phyloP scores from a whole-genome alignment of 176 grass and related monocot genomes.

The Phyllostachys edulis region DNA sequence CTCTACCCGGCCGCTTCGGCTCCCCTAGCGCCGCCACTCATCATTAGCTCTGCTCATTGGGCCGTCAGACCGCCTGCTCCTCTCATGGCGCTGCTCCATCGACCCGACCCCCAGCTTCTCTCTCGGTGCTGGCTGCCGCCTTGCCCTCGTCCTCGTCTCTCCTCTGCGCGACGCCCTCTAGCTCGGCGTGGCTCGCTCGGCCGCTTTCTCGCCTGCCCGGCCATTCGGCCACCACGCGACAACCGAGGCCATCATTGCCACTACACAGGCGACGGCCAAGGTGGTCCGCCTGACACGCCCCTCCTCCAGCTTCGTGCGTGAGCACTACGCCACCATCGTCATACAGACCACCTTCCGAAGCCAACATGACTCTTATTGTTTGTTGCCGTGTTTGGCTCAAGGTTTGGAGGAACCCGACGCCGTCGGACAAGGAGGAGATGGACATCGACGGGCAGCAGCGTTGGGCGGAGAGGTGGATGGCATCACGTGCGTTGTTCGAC shows the following conservation, averaged over 20 bases:
- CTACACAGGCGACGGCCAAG: conserved; percentile 78
- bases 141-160: too few relatives aligned
- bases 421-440: conserved; percentile 63
- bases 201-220: too few relatives aligned
- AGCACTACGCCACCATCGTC: conserved; percentile 67
- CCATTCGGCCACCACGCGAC: too few relatives aligned
- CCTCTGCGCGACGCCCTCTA: too few relatives aligned
- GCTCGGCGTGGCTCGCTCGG: too few relatives aligned
- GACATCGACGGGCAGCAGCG: conserved; percentile 50
- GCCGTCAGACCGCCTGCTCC: too few relatives aligned
- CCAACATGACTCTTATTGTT: background rate
- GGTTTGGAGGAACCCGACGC: conserved; percentile 71
- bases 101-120: too few relatives aligned
- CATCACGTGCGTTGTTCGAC: conserved; percentile 82
- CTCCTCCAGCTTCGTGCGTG: conserved; percentile 33
- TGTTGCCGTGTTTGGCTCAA: background rate
- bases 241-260: conserved; percentile 73
- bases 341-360: conserved; percentile 87
- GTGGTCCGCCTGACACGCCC: conserved; percentile 73
- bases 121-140: too few relatives aligned
- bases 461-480: conserved; percentile 84
- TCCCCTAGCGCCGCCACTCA: too few relatives aligned
- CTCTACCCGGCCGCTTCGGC: too few relatives aligned
- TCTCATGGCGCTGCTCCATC: too few relatives aligned
- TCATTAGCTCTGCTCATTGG: too few relatives aligned